Evolutionary conservation across 2,329 filamentous ascomycete species (phyloP), one percentile per base, ranked within the genome.

Genomic region (Botrytis hyacinthi): DNA sequence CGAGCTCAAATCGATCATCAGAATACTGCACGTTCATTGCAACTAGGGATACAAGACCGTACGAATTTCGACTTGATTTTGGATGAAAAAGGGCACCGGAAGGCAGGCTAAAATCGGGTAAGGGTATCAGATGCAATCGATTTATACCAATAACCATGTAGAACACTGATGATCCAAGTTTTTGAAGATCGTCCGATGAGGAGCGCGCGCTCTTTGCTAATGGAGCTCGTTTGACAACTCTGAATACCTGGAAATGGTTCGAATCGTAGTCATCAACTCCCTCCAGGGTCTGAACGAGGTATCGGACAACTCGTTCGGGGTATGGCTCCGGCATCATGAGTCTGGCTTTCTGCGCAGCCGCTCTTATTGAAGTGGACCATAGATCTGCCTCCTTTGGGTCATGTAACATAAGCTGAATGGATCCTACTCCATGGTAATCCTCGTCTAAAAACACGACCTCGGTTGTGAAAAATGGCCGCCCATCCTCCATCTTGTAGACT

Each of bases 361-460:
- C 85, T 67, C 90, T 86, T 76, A 93, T 89, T 9, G 86, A 86
- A 57, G 85, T 85, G 76, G 91, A 85, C 91, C 91, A 93, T 20
- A 87, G 80, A 77, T 90, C 87, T 75, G 91, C 86, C 73, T 93
- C 91, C 73, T 90, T 86, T 7, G 87, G 87, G 76, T 91, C 89
- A 72, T 85, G 84, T 57, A 91, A 87, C 78, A 92, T 90, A 74
- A 92, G 84, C 60, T 89, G 89, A 80, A 92, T 86, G 26, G 88
- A 86, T 4, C 88, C 88, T 20, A 88, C 85, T 74, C 89, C 87
- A 75, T 88, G 85, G 14, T 85, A 85, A 59, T 90, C 87, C 74
- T 92, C 90, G 77, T 93, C 91, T 72, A 92, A 81, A 78, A 90
- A 90, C 71, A 89, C 89, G 14, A 93, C 85, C 78, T 93, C 91